phyloP scores from a whole-genome alignment of 768 basidiomycete species.

The Kwoniella sp. region DNA sequence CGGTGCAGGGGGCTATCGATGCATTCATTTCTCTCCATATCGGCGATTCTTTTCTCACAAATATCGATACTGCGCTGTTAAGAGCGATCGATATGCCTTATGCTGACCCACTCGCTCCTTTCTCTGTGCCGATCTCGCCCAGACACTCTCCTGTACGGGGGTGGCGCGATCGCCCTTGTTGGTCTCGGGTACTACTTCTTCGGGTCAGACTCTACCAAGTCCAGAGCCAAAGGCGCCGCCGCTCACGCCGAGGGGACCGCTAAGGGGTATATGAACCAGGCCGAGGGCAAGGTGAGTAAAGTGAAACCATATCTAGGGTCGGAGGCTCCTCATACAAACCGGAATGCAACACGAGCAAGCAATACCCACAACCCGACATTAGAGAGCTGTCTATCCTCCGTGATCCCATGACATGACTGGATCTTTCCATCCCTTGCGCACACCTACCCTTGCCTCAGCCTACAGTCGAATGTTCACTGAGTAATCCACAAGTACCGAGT shows the following conservation, averaged over 20 bases:
- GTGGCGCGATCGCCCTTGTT: conserved; percentile 28
- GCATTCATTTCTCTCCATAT: not conserved
- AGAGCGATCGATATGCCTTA: not conserved
- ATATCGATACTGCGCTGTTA: not conserved
- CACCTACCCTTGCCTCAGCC: no score
- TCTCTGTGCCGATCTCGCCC: not conserved
- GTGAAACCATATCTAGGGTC: not conserved
- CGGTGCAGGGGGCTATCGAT: not conserved
- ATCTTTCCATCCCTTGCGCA: no score
- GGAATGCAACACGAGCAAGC: no score
- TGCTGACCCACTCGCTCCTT: not conserved
- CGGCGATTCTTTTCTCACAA: not conserved
- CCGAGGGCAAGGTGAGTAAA: conserved; percentile 24
- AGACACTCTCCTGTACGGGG: conserved; percentile 34
- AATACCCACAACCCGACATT: no score
- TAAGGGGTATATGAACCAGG: conserved; percentile 18
- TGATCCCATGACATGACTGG: no score
- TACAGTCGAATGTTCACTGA: no score
- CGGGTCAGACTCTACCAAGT: conserved; percentile 11
- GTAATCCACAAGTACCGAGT: no score
- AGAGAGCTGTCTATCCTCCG: no score
- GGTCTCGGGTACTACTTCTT: conserved; percentile 42
- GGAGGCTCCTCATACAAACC: not conserved
- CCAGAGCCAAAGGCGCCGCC: conserved; percentile 11
- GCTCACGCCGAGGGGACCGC: conserved; percentile 25